Evolutionary conservation across 345 rosid genomes (phyloP), one percentile per base, ranked within the genome.

Genomic region (Ceriops decandra): DNA sequence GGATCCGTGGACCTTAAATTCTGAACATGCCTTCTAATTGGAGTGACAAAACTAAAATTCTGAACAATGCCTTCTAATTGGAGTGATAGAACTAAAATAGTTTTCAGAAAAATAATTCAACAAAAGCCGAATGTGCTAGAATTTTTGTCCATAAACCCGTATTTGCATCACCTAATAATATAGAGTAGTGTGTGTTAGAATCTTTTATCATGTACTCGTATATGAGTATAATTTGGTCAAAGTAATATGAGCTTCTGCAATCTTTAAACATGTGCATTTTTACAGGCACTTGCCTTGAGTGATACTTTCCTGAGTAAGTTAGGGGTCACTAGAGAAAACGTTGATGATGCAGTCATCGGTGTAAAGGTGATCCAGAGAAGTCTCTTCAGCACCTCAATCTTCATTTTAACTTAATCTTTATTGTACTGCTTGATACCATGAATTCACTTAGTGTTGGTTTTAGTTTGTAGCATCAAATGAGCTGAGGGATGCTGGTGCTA

Each of bases 401-500:
- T 38, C 47, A 9, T 10, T 10, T 63, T 67, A 52, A 22, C 36
- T 56, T 60, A 65, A 31, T 27, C 7, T 52, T 26, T 30, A 22
- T 24, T 26, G 13, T 28, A 15, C 47, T n/a, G 24, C n/a, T 19
- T 19, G 26, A 22, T 71, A 22, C 6, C 63, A 38, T 13, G 19
- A 54, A 72, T 58, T 52, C 33, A 49, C 52, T 66, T 56, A 57
- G 62, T 47, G 51, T 68, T 72, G 54, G 28, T 62, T 68, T 21
- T 74, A 87, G 91, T 68, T 68, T 69, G 76, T 87, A 62, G 86
- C 92, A 56, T 64, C 65, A 59, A 83, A 77, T 46, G 68, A 72
- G 63, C 76, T 80, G 68, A 77, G 78, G 63, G 91, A 89, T 68
- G 85, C 87, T 47, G 95, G 90, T 51, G 93, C 82, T 11, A 69